phyloP scores from a whole-genome alignment of 768 basidiomycete species.

The Naganishia randhawae region DNA sequence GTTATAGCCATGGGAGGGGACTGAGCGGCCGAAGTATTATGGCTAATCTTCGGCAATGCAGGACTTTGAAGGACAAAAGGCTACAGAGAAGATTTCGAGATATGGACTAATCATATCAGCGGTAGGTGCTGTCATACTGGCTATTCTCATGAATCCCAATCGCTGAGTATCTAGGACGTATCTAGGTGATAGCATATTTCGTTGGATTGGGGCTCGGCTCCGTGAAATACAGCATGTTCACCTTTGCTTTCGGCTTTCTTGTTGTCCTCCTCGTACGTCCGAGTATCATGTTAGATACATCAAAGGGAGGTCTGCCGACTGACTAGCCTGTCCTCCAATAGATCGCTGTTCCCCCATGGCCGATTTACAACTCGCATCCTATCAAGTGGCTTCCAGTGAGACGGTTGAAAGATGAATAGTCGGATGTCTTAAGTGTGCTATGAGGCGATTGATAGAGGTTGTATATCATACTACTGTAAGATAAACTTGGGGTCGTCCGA shows the following conservation, averaged over 20 bases:
- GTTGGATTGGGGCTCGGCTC: slow-evolving; percentile 8
- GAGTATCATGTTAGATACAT: background rate
- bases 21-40: background rate
- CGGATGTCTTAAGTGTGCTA: background rate
- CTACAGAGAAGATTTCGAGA: background rate
- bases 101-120: slow-evolving; percentile 17
- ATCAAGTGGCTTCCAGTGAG: slow-evolving; percentile 8
- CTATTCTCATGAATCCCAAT: background rate
- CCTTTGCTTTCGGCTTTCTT: slow-evolving; percentile 9
- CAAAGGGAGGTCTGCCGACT: background rate
- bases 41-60: background rate
- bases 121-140: background rate
- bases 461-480: background rate
- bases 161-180: background rate
- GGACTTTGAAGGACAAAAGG: slow-evolving; percentile 20
- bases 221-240: slow-evolving; percentile 10
- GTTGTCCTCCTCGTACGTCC: slow-evolving; percentile 7
- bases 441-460: background rate
- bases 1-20: too few species aligned
- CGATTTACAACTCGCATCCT: slow-evolving; percentile 21
- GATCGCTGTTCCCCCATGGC: slow-evolving; percentile 18
- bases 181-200: slow-evolving; percentile 15
- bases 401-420: background rate
- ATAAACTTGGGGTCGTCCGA: background rate
- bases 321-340: background rate